Conservation (phyloP, 1,139 yeast species). For the Spencermartinsiella ligniputridi region DNA sequence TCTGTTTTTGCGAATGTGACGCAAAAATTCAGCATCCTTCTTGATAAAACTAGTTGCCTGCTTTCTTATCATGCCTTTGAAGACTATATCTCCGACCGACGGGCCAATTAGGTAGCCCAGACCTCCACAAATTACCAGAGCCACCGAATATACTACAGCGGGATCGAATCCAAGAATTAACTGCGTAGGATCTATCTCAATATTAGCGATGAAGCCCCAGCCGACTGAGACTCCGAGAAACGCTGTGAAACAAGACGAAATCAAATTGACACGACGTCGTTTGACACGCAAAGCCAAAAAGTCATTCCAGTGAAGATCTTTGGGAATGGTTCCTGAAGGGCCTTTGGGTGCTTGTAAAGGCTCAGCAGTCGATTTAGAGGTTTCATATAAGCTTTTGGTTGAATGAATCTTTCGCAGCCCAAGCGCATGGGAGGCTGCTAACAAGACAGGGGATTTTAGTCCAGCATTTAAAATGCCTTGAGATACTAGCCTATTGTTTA, state of each 20-base stretch:
- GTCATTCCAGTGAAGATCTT: constrained; percentile 61
- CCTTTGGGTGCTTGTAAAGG: background rate
- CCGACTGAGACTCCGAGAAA: constrained; percentile 64
- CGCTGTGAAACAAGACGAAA: constrained; percentile 65
- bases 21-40: constrained; percentile 71
- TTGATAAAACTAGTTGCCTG: constrained; percentile 35
- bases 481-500: too few relatives aligned
- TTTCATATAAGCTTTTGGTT: too few relatives aligned
- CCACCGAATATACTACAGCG: constrained; percentile 50
- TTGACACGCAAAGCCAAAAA: constrained; percentile 72
- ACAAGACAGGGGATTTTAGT: too few relatives aligned
- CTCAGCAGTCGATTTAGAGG: background rate
- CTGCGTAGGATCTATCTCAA: constrained; percentile 80
- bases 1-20: constrained; percentile 68
- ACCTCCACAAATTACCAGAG: constrained; percentile 67
- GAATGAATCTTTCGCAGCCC: background rate
- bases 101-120: constrained; percentile 86
- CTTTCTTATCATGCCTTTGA: constrained; percentile 50
- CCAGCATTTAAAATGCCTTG: too few relatives aligned
- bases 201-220: constrained; percentile 71
- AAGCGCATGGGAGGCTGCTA: too few relatives aligned
- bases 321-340: background rate
- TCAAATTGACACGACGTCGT: constrained; percentile 65
- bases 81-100: constrained; percentile 64
- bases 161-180: constrained; percentile 85